These are phyloP conservation scores for Russula dissimulans DNA, from an alignment of 768 basidiomycete species.

Conservation along the genomic window DNA sequence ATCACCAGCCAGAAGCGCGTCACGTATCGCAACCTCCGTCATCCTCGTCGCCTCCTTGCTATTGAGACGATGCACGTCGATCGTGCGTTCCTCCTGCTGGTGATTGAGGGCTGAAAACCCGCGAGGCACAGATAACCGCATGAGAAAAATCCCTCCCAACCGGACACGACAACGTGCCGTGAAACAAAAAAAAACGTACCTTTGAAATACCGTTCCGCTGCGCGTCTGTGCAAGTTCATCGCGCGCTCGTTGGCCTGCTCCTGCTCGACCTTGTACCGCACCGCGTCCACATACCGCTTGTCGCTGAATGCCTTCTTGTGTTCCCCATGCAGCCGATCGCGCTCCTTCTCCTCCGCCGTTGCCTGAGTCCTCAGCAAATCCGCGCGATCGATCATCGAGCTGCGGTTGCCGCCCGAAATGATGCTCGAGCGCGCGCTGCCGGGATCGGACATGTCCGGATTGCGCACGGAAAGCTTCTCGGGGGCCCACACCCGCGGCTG, in stretches of 20 bases:
- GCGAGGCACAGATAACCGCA: background rate
- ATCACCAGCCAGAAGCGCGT: slow-evolving; percentile 24
- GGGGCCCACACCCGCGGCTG: background rate
- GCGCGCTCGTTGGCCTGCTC: slow-evolving; percentile 25
- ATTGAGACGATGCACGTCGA: slow-evolving; percentile 31
- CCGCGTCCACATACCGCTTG: slow-evolving; percentile 21
- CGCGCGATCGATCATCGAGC: slow-evolving; percentile 23
- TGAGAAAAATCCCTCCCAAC: background rate
- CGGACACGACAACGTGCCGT: background rate
- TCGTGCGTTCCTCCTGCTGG: slow-evolving; percentile 23
- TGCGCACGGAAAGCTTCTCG: slow-evolving; percentile 12
- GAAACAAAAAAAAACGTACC: slow-evolving; percentile 20
- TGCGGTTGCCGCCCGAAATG: slow-evolving; percentile 23
- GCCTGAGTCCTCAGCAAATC: slow-evolving; percentile 27
- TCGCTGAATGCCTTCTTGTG: slow-evolving; percentile 22
- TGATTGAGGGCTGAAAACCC: slow-evolving; percentile 26
- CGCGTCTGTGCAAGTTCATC: slow-evolving; percentile 26
- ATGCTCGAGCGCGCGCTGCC: slow-evolving; percentile 21
- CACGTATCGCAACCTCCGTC: slow-evolving; percentile 28
- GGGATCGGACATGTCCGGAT: slow-evolving; percentile 8
- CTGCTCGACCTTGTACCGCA: slow-evolving; percentile 25
- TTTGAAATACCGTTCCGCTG: slow-evolving; percentile 28
- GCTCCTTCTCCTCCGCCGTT: slow-evolving; percentile 22
- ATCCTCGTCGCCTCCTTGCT: slow-evolving; percentile 26
- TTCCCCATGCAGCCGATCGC: slow-evolving; percentile 20